A percentile compares a stretch with the other conserved stretches of the same genome.
Evolutionary conservation across 768 basidiomycete genomes (phyloP).

Genomic region (Inosperma sp.): DNA sequence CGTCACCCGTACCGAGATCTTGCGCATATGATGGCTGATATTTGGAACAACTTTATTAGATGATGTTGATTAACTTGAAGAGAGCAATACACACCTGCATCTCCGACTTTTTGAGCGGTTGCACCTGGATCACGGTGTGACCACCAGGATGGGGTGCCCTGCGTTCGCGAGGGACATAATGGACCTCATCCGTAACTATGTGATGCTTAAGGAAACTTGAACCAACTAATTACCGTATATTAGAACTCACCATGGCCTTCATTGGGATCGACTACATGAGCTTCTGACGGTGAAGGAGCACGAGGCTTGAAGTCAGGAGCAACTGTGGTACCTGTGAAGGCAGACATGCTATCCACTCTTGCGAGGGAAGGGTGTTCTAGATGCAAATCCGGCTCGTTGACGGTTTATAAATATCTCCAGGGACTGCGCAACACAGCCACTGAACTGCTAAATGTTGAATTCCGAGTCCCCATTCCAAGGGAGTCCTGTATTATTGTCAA

Average conservation of each 20-base stretch:
- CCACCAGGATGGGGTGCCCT: constrained; percentile 22
- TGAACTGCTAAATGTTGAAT: no score
- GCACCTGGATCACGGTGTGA: constrained; percentile 64
- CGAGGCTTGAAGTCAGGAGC: constrained; percentile 20
- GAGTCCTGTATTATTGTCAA: no score
- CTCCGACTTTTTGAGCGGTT: constrained; percentile 77
- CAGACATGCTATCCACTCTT: constrained; percentile 15
- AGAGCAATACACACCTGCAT: constrained; percentile 62
- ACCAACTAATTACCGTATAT: not conserved
- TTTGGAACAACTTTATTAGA: constrained; percentile 4
- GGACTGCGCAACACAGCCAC: no score
- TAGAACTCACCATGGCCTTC: constrained; percentile 54
- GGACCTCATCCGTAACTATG: constrained; percentile 62
- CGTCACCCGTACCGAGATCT: constrained; percentile 71
- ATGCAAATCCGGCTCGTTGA: no score
- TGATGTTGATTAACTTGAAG: not conserved
- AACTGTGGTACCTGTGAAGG: constrained; percentile 11
- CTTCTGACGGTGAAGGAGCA: constrained; percentile 18
- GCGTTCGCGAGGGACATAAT: not conserved
- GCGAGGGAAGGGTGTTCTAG: not conserved
- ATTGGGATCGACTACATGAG: constrained; percentile 60
- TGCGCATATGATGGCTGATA: constrained; percentile 86
- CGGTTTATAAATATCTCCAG: no score
- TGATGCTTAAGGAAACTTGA: not conserved
- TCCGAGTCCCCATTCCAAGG: no score